Base-by-base conservation (phyloP, 148 eudicot species). In the Bassia scoparia region DNA sequence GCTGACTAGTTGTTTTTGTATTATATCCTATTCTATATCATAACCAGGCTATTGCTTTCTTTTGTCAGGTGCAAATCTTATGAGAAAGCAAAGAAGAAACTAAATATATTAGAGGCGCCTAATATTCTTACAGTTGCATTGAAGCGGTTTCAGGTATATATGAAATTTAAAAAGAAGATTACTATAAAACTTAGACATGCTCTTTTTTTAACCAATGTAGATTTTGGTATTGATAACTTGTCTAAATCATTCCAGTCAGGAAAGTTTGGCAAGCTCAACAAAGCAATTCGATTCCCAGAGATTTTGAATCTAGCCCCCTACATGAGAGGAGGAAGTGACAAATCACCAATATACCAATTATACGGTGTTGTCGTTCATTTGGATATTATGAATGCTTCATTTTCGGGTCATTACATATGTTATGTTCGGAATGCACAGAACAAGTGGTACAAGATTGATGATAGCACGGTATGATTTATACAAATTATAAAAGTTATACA, bases 331-430 rank as follows among this genome's bases (percentile, higher is more conserved):
- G 83, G 85, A 30, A 87, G 86, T 68, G 94, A 89, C 55, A 87
- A 82, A 75, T 84, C 96, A 10, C 94, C 94, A 5, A 63, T 88
- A 56, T 93, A 90, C 67, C 82, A 85, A 75, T 94, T 93, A 33
- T 90, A 90, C 73, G 98, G 94, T 50, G 94, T 90, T 20, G 89
- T 90, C 53, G 98, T 93, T 74, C 98, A 93, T 78, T 80, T 93
- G 77, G 98, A 90, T 84, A 67, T 76, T 41, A 89, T 88, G 98
- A 93, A 93, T 86, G 87, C 94, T 11, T 72, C 96, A 64, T 90
- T 81, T 74, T 86, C 94, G 55, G 98, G 98, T 76, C 98, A 93
- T 74, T 93, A 93, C 74, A 85, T 93, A n/a, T 86, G 94, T 76
- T 93, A 90, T 69, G 87, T 90, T 17, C 92, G 89, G 76, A 90